Base-by-base conservation (phyloP, 768 basidiomycete genomes). In the Mycena capillaripes region DNA sequence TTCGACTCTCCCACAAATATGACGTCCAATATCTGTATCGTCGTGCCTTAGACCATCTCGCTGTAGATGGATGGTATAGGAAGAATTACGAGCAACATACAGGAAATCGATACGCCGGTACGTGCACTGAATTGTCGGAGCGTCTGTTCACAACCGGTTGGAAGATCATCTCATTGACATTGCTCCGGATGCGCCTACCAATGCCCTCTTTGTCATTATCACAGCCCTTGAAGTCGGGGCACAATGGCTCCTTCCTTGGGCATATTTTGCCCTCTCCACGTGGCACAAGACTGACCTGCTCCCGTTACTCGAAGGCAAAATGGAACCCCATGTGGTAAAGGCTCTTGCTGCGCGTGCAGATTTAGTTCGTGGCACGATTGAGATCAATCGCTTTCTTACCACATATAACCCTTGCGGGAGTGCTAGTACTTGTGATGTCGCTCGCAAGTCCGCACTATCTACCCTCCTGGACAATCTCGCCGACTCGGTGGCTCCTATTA, bases 1-100 rank as follows among this genome's bases (percentile, higher is more conserved):
- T 61, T 32, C 60, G 60, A 8, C 19, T 61, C 17, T 61, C 60
- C 30, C 40, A 61, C 60, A 63, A 63, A 52, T 63, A 63, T 21
- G 61, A 63, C 16, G 48, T 63, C 27, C 61, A 11, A 9, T 63
- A 63, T 38, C 61, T 63, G 16, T 30, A 50, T 52, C 61, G 48
- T 32, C 61, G 61, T 14, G 61, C 61, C 7, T 36, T 63, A 30
- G 32, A 48, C 12, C 61, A 63, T 25, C 48, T 63, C 10, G 23
- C 30, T 27, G 44, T 12, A 17, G 23, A 25, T 27, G 58, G 58
- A 7, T 59, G 36, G 38, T 40, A 30, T 44, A 42, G 11, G 34
- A 36, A 36, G 34, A 36, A 12, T 21, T 58, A 57, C 29, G 29
- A 58, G 6, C 21, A 40, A 58, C 9, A 21, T n/a, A n/a, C n/a